Conservation (phyloP, 139 green algal species). For the Closterium sp. region DNA sequence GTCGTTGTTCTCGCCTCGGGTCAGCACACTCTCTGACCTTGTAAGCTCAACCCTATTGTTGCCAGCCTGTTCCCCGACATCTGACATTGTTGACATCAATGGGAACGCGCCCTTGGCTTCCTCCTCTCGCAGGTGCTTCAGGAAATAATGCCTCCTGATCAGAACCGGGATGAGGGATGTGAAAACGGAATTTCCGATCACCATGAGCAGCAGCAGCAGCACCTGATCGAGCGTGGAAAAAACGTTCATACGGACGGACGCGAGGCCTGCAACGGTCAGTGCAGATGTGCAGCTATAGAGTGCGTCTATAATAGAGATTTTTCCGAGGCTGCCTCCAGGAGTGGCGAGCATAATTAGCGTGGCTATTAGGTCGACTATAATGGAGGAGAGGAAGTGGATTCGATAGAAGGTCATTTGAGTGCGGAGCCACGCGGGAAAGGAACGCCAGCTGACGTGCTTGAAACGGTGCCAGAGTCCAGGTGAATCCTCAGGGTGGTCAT, state of each 20-base stretch:
- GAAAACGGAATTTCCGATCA: slow-evolving; percentile 29
- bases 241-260: slow-evolving; percentile 16
- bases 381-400: slow-evolving; percentile 40
- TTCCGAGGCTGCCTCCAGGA: not conserved
- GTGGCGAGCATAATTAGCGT: slow-evolving; percentile 14
- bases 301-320: slow-evolving; percentile 40
- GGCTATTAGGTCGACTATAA: slow-evolving; percentile 15
- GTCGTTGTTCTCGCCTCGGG: not conserved
- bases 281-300: slow-evolving; percentile 30
- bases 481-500: not conserved
- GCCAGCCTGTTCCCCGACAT: not conserved
- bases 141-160: slow-evolving; percentile 26
- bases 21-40: not conserved
- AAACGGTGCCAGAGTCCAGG: not conserved
- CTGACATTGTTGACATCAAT: not conserved
- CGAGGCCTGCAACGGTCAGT: slow-evolving; percentile 22
- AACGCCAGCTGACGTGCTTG: not conserved
- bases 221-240: slow-evolving; percentile 28
- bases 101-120: not conserved
- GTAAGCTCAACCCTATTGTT: not conserved
- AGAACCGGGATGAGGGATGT: slow-evolving; percentile 35
- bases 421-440: not conserved
- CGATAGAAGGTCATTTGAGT: slow-evolving; percentile 31
- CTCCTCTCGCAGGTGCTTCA: not conserved
- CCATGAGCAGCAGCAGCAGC: slow-evolving; percentile 27